Evolutionary conservation across 345 rosid species (phyloP).

Genomic region (Eucalyptus curtisii): DNA sequence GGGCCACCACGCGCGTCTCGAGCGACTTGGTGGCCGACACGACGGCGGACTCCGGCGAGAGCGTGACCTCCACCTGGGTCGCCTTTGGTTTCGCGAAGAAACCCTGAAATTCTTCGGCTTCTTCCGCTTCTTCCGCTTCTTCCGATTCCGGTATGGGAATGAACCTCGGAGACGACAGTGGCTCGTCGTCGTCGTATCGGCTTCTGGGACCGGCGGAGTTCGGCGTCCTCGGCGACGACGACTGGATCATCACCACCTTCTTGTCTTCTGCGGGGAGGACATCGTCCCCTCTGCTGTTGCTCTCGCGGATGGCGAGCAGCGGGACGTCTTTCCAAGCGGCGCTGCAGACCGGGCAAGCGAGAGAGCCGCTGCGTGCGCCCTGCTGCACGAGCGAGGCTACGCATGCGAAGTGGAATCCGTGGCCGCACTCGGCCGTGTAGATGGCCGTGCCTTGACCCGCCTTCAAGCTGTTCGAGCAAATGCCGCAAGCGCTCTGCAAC

Average conservation of each 20-base stretch:
- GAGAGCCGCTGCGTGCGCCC: conserved; percentile 14
- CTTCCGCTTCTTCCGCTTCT: conserved; percentile 16
- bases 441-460: conserved; percentile 71
- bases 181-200: conserved; percentile 73
- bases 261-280: conserved; percentile 16
- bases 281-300: neutral
- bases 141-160: neutral
- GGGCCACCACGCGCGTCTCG: conserved; percentile 53
- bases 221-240: conserved; percentile 16
- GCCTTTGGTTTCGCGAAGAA: neutral
- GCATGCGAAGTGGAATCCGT: conserved; percentile 76
- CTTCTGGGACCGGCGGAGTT: conserved; percentile 15
- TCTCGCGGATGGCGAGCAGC: conserved; percentile 27
- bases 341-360: conserved; percentile 72
- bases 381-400: conserved; percentile 40
- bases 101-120: conserved; percentile 46
- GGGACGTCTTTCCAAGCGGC: conserved; percentile 62
- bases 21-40: conserved; percentile 44
- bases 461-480: conserved; percentile 63
- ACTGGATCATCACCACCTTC: neutral
- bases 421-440: conserved; percentile 79
- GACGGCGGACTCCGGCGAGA: conserved; percentile 56
- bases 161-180: conserved; percentile 53
- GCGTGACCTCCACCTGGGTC: conserved; percentile 37
- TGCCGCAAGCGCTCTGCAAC: conserved; percentile 56